Evolutionary conservation across 2,329 filamentous ascomycete species (phyloP), one percentile per base, ranked within the genome.

Genomic region (Emergomyces africanus): DNA sequence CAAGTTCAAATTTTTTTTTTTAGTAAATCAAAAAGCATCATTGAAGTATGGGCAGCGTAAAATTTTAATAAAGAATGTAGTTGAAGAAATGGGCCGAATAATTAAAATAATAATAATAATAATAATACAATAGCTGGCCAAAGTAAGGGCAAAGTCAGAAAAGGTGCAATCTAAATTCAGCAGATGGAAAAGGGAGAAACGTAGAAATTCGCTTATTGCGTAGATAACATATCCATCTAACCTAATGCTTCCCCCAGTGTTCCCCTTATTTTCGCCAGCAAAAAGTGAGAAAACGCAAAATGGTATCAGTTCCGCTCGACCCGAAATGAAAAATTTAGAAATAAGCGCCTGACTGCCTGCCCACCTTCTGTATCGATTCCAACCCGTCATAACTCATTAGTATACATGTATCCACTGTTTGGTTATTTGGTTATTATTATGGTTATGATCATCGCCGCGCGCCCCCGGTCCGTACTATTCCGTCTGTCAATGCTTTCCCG

Each of bases 401-500:
- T 44, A 28, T 28, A 23, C 15, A 37, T 44, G n/a, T 42, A 41
- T 18, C 37, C 18, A 23, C 28, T 42, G 18, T 55, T 33, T 28
- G 23, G 25, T 30, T 44, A 44, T 44, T 55, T 41, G 53, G 15
- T 28, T 18, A 30, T 20, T n/a, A n/a, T 18, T 5, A 25, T 33
- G 15, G n/a, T 48, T 10, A 20, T 44, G 2, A 14, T 53, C 57
- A 72, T 57, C 72, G 71, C 53, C 74, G 71, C 50, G 67, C 66
- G 37, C 66, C 67, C 35, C 67, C 68, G 28, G 65, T 69, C 57
- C 68, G 71, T 37, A 74, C 70, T 41, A 75, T 75, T 2, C 74
- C 74, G 61, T 75, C 72, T 9, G 65, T 51, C 14, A 54, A 65
- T 15, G 72, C 72, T 62, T 74, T 77, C 59, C 73, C 71, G 46